Base-by-base conservation (phyloP, 1,284 basidiomycete species). In the Ganoderma leucocontextum region DNA sequence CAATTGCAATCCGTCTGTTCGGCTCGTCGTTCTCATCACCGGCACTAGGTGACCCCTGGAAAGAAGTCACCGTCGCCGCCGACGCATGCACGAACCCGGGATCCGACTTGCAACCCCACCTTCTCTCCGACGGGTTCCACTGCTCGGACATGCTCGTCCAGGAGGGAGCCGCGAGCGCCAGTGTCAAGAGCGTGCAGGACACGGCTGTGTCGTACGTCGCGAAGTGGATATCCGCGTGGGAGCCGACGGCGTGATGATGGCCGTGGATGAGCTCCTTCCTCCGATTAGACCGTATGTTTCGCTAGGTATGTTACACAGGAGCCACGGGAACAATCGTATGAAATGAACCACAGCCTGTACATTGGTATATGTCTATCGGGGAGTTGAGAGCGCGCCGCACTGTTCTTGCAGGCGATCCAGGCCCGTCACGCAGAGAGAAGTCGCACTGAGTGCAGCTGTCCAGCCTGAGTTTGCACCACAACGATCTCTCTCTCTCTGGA, bases 61-160 rank as follows among this genome's bases (percentile, higher is more conserved):
- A 84, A 62, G 88, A 89, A 64, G 85, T 85, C 7, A 91, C 90
- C 0, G 80, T 91, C 10, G 91, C 90, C 2, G 87, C 89, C 0
- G 83, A 85, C 35, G 81, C 81, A 10, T 53, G 65, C 17, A 74
- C 77, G 53, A 80, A 84, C 60, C 35, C 76, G 15, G 89, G 84
- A 72, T 88, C 87, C 0, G 65, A 80, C 2, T 71, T 75, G 2
- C 87, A 89, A 70, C 88, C 87, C 0, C 88, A 91, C 68, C 82
- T 80, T 9, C 75, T 86, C 4, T 78, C 86, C 42, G 83, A 89
- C 67, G 91, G 88, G 0, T 91, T 88, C 82, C 91, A 92, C 72
- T 85, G 84, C 73, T 88, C 88, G 2, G 90, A 92, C 75, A 75
- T 92, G 62, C 70, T 81, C 55, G 78, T 67, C 36, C 80, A 0